These are phyloP conservation scores for Hypoxylon sp. DNA, from an alignment of 2,329 filamentous ascomycete species.

Conservation along the genomic window DNA sequence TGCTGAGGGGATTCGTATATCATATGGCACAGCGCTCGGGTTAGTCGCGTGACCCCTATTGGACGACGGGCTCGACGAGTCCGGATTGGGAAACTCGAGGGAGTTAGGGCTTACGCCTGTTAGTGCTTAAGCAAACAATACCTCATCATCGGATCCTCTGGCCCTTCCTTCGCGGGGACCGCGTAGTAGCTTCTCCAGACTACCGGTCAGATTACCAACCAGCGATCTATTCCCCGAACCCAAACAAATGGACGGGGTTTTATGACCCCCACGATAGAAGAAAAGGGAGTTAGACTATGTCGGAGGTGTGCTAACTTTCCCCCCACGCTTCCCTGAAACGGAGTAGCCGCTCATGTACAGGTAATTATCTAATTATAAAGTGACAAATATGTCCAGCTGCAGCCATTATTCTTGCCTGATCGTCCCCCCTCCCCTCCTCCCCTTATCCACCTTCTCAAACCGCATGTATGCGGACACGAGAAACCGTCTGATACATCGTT, in stretches of 20 bases:
- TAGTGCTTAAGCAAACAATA: conserved; percentile 25
- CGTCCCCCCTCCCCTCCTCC: conserved; percentile 2
- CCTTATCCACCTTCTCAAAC: conserved; percentile 20
- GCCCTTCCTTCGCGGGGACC: conserved; percentile 21
- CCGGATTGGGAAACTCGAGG: conserved; percentile 34
- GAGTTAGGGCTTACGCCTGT: conserved; percentile 42
- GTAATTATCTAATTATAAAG: conserved; percentile 35
- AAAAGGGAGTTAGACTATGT: conserved; percentile 11
- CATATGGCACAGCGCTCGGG: conserved; percentile 32
- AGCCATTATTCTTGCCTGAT: conserved; percentile 14
- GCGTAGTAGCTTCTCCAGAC: conserved; percentile 28
- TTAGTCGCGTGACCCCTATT: conserved; percentile 34
- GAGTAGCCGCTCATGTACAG: conserved; percentile 15
- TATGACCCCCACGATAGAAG: conserved; percentile 37
- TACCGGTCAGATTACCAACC: conserved; percentile 39
- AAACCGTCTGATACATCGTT: conserved; percentile 10
- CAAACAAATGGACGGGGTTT: conserved; percentile 31
- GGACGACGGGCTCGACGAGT: conserved; percentile 23
- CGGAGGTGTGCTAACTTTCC: conserved; percentile 30
- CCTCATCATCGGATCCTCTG: conserved; percentile 31
- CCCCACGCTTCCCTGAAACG: conserved; percentile 23
- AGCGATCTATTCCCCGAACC: conserved; percentile 33
- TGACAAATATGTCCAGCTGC: conserved; percentile 21
- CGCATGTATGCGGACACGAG: conserved; percentile 27
- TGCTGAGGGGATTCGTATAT: conserved; percentile 33